Evolutionary conservation across 75 land plant genomes (phyloP).

Genomic region (Adiantum capillusveneris): DNA sequence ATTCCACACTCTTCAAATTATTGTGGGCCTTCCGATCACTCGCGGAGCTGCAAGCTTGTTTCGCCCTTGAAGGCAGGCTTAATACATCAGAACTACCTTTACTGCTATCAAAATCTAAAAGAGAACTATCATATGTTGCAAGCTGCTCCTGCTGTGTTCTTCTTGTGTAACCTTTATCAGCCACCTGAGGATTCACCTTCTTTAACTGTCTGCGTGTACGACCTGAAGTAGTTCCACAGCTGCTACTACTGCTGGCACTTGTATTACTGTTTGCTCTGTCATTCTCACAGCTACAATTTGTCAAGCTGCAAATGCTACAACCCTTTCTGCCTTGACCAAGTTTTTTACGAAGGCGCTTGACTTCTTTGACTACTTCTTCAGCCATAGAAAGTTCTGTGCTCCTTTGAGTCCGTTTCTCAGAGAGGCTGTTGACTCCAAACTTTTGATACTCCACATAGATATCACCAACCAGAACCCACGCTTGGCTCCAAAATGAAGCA

Average conservation of each 20-base stretch:
- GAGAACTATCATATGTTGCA: too few relatives aligned
- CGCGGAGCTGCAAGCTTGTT: background rate
- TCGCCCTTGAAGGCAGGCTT: background rate
- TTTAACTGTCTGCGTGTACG: conserved; percentile 52
- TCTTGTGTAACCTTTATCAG: background rate
- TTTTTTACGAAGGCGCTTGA: conserved; percentile 77
- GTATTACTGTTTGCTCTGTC: conserved; percentile 89
- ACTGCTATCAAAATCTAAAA: background rate
- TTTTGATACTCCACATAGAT: conserved; percentile 63
- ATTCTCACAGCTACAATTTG: conserved; percentile 89
- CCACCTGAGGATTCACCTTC: conserved; percentile 16
- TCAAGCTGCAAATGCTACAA: conserved; percentile 69
- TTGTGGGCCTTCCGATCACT: too few relatives aligned
- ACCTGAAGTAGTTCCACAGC: conserved; percentile 11
- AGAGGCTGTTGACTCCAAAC: conserved; percentile 17
- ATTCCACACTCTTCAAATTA: too few relatives aligned
- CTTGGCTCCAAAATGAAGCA: conserved; percentile 80
- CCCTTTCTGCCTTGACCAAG: conserved; percentile 46
- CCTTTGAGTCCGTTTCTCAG: conserved; percentile 15
- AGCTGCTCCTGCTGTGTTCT: background rate
- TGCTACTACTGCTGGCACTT: conserved; percentile 85
- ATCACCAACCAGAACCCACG: conserved; percentile 90
- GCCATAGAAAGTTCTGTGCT: conserved; percentile 63
- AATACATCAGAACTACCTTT: background rate
- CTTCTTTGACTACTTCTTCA: conserved; percentile 81